These are phyloP conservation scores for Ophiocordyceps camponoti-saundersi DNA, from an alignment of 2,329 filamentous ascomycete species.

Conservation along the genomic window DNA sequence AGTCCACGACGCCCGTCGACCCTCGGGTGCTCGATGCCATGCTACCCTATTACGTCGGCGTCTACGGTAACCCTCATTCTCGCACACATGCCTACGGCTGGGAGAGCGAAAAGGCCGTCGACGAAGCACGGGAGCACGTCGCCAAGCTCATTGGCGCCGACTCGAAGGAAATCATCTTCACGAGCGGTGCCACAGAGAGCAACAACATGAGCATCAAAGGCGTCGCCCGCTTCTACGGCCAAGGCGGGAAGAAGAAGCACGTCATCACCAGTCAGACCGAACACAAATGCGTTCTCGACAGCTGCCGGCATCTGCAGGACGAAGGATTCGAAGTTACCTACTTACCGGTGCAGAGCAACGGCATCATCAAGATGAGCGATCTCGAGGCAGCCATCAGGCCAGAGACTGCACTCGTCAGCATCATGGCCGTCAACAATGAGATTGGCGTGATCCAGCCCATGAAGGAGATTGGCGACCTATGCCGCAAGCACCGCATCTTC, in stretches of 20 bases:
- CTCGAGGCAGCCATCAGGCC: conserved; percentile 80
- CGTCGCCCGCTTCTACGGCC: conserved; percentile 86
- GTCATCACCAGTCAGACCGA: conserved; percentile 96
- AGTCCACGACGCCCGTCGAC: conserved; percentile 89
- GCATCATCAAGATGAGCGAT: conserved; percentile 69
- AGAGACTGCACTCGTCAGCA: conserved; percentile 81
- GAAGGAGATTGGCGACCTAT: conserved; percentile 83
- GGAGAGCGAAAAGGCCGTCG: conserved; percentile 91
- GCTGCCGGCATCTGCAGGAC: conserved; percentile 89
- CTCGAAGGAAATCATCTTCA: conserved; percentile 97
- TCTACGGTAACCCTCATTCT: conserved; percentile 95
- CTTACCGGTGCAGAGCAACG: conserved; percentile 72
- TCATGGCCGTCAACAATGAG: conserved; percentile 99
- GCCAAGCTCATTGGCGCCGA: conserved; percentile 84
- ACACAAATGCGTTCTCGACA: conserved; percentile 97
- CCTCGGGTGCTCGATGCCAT: conserved; percentile 91
- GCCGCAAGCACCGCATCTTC: conserved; percentile 82
- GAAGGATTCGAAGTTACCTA: conserved; percentile 97
- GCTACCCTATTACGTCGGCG: conserved; percentile 83
- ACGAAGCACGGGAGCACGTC: conserved; percentile 69
- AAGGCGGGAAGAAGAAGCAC: conserved; percentile 91
- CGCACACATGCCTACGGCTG: conserved; percentile 96
- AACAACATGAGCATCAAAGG: conserved; percentile 99
- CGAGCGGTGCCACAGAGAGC: conserved; percentile 91
- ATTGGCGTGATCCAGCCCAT: conserved; percentile 98